Conservation (phyloP, 352 stramenopile genomes). For the Pythium brassicae region DNA sequence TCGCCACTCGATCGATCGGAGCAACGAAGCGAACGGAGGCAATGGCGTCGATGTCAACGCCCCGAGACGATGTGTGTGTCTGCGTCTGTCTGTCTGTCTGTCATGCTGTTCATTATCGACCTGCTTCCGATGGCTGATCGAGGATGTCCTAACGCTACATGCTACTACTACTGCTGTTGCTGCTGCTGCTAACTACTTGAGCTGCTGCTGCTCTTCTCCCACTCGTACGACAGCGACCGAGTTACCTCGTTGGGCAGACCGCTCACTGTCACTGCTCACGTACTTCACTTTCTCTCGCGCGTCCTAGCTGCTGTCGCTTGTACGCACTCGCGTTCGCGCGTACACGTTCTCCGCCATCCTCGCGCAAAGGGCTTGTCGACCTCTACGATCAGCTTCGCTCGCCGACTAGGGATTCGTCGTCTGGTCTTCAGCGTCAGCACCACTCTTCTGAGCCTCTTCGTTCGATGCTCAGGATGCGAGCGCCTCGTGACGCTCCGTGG, state of each 20-base stretch:
- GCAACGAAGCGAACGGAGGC: too few species aligned
- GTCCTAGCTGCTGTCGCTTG: too few species aligned
- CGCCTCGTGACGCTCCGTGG: too few species aligned
- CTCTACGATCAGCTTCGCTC: neutral
- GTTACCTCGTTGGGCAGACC: neutral
- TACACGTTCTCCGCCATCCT: neutral
- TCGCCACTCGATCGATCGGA: too few species aligned
- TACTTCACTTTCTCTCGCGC: neutral
- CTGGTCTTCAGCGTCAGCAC: neutral
- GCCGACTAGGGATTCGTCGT: neutral
- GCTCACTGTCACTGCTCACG: neutral
- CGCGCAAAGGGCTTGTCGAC: neutral
- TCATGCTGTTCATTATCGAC: neutral
- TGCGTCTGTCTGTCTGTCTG: too few species aligned
- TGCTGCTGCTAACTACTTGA: neutral
- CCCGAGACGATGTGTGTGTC: too few species aligned
- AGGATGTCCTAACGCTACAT: neutral
- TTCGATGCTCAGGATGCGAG: neutral
- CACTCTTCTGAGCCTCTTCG: neutral
- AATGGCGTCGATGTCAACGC: too few species aligned
- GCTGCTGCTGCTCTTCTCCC: neutral
- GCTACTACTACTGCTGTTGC: too few species aligned
- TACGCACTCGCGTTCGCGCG: neutral
- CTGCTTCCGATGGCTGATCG: slow-evolving; percentile 3
- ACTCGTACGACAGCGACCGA: neutral